These are phyloP conservation scores for Daedaleopsis nitida DNA, from an alignment of 768 basidiomycete genomes.

Conservation along the genomic window DNA sequence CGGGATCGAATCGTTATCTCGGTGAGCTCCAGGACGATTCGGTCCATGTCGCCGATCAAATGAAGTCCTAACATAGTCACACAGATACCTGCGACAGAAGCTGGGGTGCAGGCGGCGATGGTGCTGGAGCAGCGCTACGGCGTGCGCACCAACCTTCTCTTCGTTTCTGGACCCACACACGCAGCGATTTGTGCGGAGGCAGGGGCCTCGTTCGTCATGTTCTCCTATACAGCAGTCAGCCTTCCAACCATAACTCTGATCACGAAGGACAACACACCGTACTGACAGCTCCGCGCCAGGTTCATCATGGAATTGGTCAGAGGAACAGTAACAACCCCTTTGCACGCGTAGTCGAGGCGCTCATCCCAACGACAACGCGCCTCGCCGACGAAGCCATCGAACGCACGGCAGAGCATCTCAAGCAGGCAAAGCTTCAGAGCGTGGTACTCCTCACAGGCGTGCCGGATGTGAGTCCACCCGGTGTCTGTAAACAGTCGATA, in stretches of 20 bases:
- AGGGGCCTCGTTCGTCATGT: conserved; percentile 47
- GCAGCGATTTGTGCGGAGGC: conserved; percentile 58
- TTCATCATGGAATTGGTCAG: conserved; percentile 10
- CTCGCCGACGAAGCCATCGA: conserved; percentile 52
- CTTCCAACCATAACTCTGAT: neutral
- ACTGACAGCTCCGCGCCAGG: conserved; percentile 13
- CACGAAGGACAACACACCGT: neutral
- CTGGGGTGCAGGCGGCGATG: conserved; percentile 51
- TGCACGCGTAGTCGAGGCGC: conserved; percentile 21
- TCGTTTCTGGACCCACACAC: conserved; percentile 57
- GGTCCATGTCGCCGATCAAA: neutral
- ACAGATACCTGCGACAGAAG: conserved; percentile 61
- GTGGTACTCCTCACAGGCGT: conserved; percentile 10
- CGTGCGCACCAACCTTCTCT: conserved; percentile 53
- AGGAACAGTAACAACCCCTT: conserved; percentile 5
- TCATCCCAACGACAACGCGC: conserved; percentile 27
- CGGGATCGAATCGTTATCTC: conserved; percentile 49
- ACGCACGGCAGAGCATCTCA: conserved; percentile 47
- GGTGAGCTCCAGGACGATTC: conserved; percentile 35
- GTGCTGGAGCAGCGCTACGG: conserved; percentile 38
- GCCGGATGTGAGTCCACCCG: conserved; percentile 1
- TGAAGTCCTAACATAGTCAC: neutral
- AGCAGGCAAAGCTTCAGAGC: conserved; percentile 35
- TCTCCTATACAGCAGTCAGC: conserved; percentile 53
- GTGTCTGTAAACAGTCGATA: neutral